Conservation (phyloP, 352 stramenopile species). For the Peronosclerospora sorghi region DNA sequence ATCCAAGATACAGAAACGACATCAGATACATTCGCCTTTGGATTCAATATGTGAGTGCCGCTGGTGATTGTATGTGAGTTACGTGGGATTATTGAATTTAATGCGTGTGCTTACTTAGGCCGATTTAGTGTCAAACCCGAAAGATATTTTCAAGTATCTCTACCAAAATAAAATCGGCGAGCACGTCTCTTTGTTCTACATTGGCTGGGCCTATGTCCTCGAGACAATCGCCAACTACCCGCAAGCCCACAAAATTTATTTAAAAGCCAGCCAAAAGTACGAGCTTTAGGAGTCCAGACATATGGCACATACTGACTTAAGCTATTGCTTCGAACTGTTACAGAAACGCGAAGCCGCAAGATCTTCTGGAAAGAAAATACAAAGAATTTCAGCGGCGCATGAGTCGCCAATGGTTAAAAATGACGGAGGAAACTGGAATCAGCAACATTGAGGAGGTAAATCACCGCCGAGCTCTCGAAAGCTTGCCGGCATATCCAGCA, state of each 20-base stretch:
- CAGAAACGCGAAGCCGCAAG: slow-evolving; percentile 60
- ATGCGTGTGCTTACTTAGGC: slow-evolving; percentile 26
- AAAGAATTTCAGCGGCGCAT: slow-evolving; percentile 78
- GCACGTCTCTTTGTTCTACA: slow-evolving; percentile 72
- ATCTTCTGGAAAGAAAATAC: slow-evolving; percentile 62
- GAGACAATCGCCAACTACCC: slow-evolving; percentile 75
- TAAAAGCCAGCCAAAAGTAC: slow-evolving; percentile 81
- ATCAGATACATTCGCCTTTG: slow-evolving; percentile 73
- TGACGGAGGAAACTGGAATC: slow-evolving; percentile 32
- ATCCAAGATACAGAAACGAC: slow-evolving; percentile 59
- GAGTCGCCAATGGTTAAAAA: slow-evolving; percentile 68
- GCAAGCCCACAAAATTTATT: slow-evolving; percentile 78
- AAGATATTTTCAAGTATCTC: slow-evolving; percentile 85
- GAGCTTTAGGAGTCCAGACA: neutral
- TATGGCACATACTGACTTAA: neutral
- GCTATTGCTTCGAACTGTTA: slow-evolving; percentile 1
- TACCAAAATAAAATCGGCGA: slow-evolving; percentile 83
- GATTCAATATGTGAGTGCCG: slow-evolving; percentile 78
- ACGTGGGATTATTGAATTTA: neutral
- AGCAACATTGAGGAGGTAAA: slow-evolving; percentile 27
- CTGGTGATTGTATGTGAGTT: neutral
- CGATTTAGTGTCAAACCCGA: slow-evolving; percentile 75
- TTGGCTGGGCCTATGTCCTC: slow-evolving; percentile 74
- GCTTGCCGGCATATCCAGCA: slow-evolving; percentile 34
- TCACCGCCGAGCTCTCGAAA: slow-evolving; percentile 50